Base-by-base conservation (phyloP, 257 asterid species). In the Ophiorrhiza pumila region DNA sequence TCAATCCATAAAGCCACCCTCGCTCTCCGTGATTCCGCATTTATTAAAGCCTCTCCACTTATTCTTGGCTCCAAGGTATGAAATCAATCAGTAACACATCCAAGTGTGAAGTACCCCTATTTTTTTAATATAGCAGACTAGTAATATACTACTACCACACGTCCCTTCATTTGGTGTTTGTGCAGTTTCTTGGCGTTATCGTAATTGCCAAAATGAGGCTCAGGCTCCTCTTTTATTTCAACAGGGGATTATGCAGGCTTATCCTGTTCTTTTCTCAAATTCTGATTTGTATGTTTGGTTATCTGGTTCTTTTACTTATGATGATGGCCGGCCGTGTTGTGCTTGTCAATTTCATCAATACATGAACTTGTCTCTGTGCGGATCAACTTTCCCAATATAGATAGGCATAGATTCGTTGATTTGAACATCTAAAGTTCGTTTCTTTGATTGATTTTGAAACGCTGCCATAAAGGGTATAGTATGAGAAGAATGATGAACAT, bases 21-120 rank as follows among this genome's bases (percentile, higher is more conserved):
- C 45, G 83, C 93, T 76, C 83, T 89, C 18, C 71, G 68, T 41
- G 73, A 79, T 59, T 88, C 91, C 5, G 84, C 87, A 72, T 76
- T 91, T 80, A 75, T 93, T 77, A 83, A 80, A 85, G 96, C 87
- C 17, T 69, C 77, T 29, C 98, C 97, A 63, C 11, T 18, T 71
- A 72, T 87, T 79, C 97, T 91, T 68, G 98, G 96, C 27, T 65
- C 81, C 71, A 78, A 83, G 67, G 98, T 92, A 72, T 34, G 3
- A n/a, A 53, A 7, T 13, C n/a, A n/a, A n/a, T n/a, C n/a, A n/a
- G n/a, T n/a, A n/a, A n/a, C n/a, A n/a, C n/a, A n/a, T n/a, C n/a
- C n/a, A n/a, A n/a, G n/a, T n/a, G n/a, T n/a, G n/a, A n/a, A n/a
- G n/a, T n/a, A n/a, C n/a, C n/a, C n/a, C n/a, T n/a, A n/a, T n/a